Evolutionary conservation across 225 moss, liverwort and hornwort species (phyloP), one percentile per base, ranked within the genome.

Genomic region (Marchantia paleacea): DNA sequence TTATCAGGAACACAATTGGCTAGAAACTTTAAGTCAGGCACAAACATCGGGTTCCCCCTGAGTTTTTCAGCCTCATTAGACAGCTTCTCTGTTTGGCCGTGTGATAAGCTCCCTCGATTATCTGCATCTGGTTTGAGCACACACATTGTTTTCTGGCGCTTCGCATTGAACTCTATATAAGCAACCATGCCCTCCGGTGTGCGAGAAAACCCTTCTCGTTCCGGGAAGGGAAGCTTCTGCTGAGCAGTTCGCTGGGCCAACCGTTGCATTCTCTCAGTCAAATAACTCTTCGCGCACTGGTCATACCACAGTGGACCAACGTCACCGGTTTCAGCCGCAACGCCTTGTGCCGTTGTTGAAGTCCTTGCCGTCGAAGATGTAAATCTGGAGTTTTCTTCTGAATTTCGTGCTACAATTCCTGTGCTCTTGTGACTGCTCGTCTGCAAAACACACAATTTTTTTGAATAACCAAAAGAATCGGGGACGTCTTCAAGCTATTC

Each of bases 1-100:
- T 94, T 94, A 52, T 94, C 90, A 72, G 94, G 94, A 79, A 94
- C 87, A 86, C 84, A 88, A 73, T 91, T 89, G 52, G 80, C 90
- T 55, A 85, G 68, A 89, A 87, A 88, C 53, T 81, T 90, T 58
- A 89, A 68, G 75, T 94, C 94, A 31, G 88, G 87, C 76, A 88
- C 75, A 52, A 87, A 82, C 10, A 72, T 52, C 58, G 69, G 57
- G 79, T 80, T 79, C 54, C 86, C 86, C 69, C 85, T 85, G 57
- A 72, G 78, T 78, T 78, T 87, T 70, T 72, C 86, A 16, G 49
- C 51, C 22, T 81, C 81, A 58, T 24, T 75, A 29, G 31, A 55
- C 8, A 52, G 12, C 55, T 18, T 58, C 10, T 26, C 16, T 55
- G 9, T 55, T 28, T 75, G 75, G 22, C 55, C 29, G 75, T 29